Conservation (phyloP, 768 basidiomycete species). For the Artomyces pyxidatus region DNA sequence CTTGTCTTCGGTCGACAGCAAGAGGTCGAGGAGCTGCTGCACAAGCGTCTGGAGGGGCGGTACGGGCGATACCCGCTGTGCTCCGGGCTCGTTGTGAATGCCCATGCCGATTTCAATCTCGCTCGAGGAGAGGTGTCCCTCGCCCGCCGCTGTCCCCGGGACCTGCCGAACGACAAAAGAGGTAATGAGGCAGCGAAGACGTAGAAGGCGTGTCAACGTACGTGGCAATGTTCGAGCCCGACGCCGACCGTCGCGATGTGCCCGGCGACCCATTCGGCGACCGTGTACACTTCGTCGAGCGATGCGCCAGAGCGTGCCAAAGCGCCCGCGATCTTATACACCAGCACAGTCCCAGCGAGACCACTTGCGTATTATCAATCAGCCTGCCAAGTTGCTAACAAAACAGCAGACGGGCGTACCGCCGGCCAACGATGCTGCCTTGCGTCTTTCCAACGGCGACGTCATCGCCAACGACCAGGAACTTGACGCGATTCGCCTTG, state of each 20-base stretch:
- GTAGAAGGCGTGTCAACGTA: constrained; percentile 23
- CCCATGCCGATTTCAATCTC: constrained; percentile 90
- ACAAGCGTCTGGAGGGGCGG: constrained; percentile 67
- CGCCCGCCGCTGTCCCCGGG: constrained; percentile 59
- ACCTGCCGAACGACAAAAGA: constrained; percentile 35
- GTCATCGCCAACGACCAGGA: constrained; percentile 84
- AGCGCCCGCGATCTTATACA: constrained; percentile 89
- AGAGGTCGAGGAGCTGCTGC: constrained; percentile 56
- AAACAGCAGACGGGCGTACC: constrained; percentile 29
- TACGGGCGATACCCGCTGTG: constrained; percentile 56
- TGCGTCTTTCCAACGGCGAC: constrained; percentile 79
- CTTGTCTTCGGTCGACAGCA: constrained; percentile 63
- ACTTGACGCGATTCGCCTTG: constrained; percentile 58
- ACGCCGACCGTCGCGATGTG: constrained; percentile 77
- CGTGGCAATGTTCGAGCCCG: constrained; percentile 85
- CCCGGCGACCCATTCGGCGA: constrained; percentile 59
- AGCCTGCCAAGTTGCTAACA: neutral
- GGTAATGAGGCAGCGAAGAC: neutral
- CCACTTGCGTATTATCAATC: constrained; percentile 39
- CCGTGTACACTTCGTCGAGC: constrained; percentile 58
- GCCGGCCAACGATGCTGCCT: constrained; percentile 77
- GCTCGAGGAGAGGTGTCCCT: constrained; percentile 44
- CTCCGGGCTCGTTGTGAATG: constrained; percentile 86
- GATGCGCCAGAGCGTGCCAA: constrained; percentile 58
- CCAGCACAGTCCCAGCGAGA: constrained; percentile 71